Base-by-base conservation (phyloP, 306 rosid genomes). In the Fragaria iinumae region DNA sequence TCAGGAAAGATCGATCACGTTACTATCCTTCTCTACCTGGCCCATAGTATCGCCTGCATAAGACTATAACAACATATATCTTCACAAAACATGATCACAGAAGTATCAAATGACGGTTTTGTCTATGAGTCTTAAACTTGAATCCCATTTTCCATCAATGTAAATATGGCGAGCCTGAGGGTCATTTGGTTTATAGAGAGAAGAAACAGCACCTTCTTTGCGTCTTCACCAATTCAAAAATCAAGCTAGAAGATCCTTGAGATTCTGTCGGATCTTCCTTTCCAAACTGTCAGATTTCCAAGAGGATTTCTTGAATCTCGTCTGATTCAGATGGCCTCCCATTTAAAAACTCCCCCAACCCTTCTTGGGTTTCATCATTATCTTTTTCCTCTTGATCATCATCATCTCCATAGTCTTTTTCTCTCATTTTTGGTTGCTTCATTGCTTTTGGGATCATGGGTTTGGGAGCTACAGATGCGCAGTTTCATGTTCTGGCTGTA, bases 401-500 rank as follows among this genome's bases (percentile, higher is more conserved):
- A 17, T 20, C 25, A 36, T 38, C 44, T 32, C 47, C 73, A 14
- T 0, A 18, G 16, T 29, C 75, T 27, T 49, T 2, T 50, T 39
- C 0, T 49, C 27, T 57, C 32, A 11, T 66, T 74, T 63, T 11
- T 12, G 20, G 60, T 50, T 66, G 79, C 73, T 72, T 27, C 34
- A 8, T 48, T 6, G 67, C 59, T 29, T 63, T 16, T 9, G 27
- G n/a, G 63, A 55, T 68, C 43, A 93, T 93, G 97, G 93, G 81
- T 74, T 53, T 91, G 80, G 27, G 68, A 16, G 76, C 84, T 83
- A 67, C 84, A 21, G 87, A 87, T 59, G 41, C 87, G 11, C 93
- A 80, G 75, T 91, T 90, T 55, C 98, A 91, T 78, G 97, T 93
- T 67, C 74, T 93, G 83, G 98, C 97, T 69, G 98, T 93, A 60